phyloP scores from a whole-genome alignment of 78 protist species.

The Pirum gemmata region DNA sequence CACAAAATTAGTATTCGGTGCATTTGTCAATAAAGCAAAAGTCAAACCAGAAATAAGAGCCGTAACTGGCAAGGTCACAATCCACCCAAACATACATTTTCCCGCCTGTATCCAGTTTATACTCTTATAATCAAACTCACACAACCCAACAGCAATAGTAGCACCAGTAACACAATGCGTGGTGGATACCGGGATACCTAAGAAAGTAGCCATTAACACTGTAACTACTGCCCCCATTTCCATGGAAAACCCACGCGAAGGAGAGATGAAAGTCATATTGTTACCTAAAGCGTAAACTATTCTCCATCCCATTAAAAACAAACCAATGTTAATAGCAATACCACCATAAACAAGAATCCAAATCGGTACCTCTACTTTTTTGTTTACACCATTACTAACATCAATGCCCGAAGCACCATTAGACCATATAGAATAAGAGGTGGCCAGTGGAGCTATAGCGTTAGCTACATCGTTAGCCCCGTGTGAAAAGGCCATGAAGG shows the following conservation, averaged over 20 bases:
- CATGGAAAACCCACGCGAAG: slow-evolving; percentile 52
- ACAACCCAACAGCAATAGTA: slow-evolving; percentile 43
- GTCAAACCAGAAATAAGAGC: slow-evolving; percentile 1
- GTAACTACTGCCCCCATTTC: slow-evolving; percentile 38
- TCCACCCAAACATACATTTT: slow-evolving; percentile 40
- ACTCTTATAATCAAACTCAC: slow-evolving; percentile 12
- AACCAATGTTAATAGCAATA: slow-evolving; percentile 46
- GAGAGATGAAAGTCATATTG: slow-evolving; percentile 42
- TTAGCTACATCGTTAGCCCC: slow-evolving; percentile 57
- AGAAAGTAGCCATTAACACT: slow-evolving; percentile 37
- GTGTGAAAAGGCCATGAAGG: slow-evolving; percentile 42
- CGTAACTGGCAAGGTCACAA: slow-evolving; percentile 52
- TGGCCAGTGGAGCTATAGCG: slow-evolving; percentile 49
- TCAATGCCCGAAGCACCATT: background rate
- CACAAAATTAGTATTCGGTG: slow-evolving; percentile 16
- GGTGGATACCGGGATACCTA: slow-evolving; percentile 59
- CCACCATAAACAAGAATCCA: slow-evolving; percentile 59
- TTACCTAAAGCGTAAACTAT: slow-evolving; percentile 53
- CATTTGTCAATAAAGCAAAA: slow-evolving; percentile 10
- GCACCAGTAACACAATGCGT: slow-evolving; percentile 60
- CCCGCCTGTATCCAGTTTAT: slow-evolving; percentile 21
- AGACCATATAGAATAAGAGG: background rate
- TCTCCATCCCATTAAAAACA: slow-evolving; percentile 46
- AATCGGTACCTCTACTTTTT: slow-evolving; percentile 8
- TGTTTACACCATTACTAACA: background rate